Conservation (phyloP, 208 protist species). For the Leishmania tarentolae region DNA sequence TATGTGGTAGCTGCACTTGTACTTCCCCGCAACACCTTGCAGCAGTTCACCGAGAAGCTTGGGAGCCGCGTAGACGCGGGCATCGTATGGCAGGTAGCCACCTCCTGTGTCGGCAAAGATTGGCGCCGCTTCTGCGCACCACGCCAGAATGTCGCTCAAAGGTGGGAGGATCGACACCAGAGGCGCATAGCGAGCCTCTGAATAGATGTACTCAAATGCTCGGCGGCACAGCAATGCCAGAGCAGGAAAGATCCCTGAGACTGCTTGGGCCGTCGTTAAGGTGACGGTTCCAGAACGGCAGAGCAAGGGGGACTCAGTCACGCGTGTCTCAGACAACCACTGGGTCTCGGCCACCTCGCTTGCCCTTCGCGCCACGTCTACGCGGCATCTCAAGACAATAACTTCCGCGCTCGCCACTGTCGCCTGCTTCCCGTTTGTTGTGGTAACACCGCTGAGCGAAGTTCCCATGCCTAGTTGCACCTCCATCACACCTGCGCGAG, state of each 20-base stretch:
- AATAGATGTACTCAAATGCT: conserved; percentile 21
- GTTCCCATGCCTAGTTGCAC: background rate
- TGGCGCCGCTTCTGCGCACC: conserved; percentile 21
- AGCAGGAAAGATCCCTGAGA: conserved; percentile 21
- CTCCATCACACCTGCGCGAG: conserved; percentile 22
- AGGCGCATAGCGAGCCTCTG: background rate
- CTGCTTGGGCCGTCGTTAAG: background rate
- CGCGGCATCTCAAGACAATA: conserved; percentile 16
- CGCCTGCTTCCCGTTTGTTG: background rate
- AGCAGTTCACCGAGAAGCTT: conserved; percentile 66
- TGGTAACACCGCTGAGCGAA: background rate
- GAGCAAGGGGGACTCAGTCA: background rate
- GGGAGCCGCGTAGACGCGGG: conserved; percentile 56
- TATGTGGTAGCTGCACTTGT: conserved; percentile 50
- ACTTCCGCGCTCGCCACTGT: background rate
- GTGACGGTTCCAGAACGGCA: background rate
- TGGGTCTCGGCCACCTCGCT: background rate
- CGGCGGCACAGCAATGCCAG: conserved; percentile 20
- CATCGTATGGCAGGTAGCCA: conserved; percentile 47
- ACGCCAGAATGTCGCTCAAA: conserved; percentile 16
- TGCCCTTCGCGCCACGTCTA: conserved; percentile 10
- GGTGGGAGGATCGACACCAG: conserved; percentile 2
- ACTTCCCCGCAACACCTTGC: conserved; percentile 55
- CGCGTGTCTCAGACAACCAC: background rate
- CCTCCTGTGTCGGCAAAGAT: conserved; percentile 26